Conservation (phyloP, 2,329 filamentous ascomycete genomes). For the Paraphoma sp. region DNA sequence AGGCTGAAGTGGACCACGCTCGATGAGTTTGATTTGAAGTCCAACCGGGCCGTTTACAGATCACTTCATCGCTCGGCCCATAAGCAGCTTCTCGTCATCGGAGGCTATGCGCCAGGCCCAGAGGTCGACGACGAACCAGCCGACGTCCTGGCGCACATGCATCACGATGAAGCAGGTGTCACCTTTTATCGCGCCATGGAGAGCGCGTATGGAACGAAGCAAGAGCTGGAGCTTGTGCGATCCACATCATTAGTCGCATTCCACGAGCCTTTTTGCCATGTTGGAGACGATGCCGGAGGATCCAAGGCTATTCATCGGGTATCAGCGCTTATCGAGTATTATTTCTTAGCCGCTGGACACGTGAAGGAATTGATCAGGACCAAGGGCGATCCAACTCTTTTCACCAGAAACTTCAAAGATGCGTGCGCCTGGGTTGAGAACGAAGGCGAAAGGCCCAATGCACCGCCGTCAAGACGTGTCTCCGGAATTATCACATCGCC, state of each 20-base stretch:
- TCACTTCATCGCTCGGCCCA: constrained; percentile 33
- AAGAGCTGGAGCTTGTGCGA: constrained; percentile 29
- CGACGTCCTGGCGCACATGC: constrained; percentile 35
- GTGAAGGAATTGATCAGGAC: constrained; percentile 32
- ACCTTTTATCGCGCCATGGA: constrained; percentile 35
- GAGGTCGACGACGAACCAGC: constrained; percentile 27
- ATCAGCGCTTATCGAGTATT: constrained; percentile 34
- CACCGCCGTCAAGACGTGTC: constrained; percentile 22
- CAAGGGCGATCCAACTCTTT: constrained; percentile 34
- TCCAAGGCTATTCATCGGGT: constrained; percentile 36
- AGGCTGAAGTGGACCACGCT: constrained; percentile 31
- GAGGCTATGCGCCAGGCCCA: constrained; percentile 35
- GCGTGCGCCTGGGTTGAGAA: constrained; percentile 37
- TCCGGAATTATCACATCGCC: constrained; percentile 24
- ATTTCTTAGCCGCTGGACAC: constrained; percentile 32
- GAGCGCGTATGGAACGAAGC: constrained; percentile 17
- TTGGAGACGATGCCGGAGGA: constrained; percentile 32
- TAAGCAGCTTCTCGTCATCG: constrained; percentile 37
- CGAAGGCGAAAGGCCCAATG: constrained; percentile 24
- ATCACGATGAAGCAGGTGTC: constrained; percentile 34
- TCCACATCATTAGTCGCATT: constrained; percentile 37
- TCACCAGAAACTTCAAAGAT: constrained; percentile 36
- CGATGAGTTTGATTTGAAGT: constrained; percentile 26
- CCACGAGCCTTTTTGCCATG: constrained; percentile 34
- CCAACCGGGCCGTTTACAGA: constrained; percentile 32